Evolutionary conservation across 192 early-diverging fungal species (phyloP), one percentile per base, ranked within the genome.

Genomic region (Fimicolochytrium jonesii): DNA sequence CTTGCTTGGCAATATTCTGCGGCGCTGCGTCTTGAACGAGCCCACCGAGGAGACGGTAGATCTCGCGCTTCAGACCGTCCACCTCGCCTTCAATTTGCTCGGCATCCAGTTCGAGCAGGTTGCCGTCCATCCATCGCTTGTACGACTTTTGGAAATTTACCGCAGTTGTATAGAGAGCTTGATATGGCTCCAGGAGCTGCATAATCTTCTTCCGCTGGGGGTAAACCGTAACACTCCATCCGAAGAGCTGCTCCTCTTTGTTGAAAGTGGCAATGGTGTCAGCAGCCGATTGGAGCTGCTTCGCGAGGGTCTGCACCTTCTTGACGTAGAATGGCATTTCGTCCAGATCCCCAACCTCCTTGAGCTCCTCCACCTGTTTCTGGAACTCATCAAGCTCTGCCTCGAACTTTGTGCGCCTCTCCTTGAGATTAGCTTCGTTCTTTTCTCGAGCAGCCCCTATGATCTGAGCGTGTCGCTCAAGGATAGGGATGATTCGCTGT

Each of bases 281-380:
- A 2, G 61, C 64, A 0, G 83, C 83, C 10, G 61, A 49, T 54
- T 70, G 67, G 3, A 85, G 70, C 45, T 81, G 81, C 55, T 85
- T 85, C 17, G 71, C 63, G 43, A 85, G 62, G 13, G 67, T 69
- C 55, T 81, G 76, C 23, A 84, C 83, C 50, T 85, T 85, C 67
- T 85, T 85, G 33, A 85, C 81, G 57, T 85, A 85, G 62, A 85
- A 85, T 6, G 81, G 81, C 81, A 85, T 79, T 56, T 85, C 83
- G 53, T 85, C 83, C 39, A 85, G 62, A 47, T 85, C 83, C 7
- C 81, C 81, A 20, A 85, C 83, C 23, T 85, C 83, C 60, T 64
- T 68, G 4, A 86, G 65, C 56, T 86, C 84, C 11, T 81, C 82
- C 18, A 86, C 78, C 59, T 86, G 84, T 26, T 68, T 57, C 22